Evolutionary conservation across 2,329 filamentous ascomycete genomes (phyloP), one percentile per base, ranked within the genome.

Genomic region (Thermothelomyces thermophilus): DNA sequence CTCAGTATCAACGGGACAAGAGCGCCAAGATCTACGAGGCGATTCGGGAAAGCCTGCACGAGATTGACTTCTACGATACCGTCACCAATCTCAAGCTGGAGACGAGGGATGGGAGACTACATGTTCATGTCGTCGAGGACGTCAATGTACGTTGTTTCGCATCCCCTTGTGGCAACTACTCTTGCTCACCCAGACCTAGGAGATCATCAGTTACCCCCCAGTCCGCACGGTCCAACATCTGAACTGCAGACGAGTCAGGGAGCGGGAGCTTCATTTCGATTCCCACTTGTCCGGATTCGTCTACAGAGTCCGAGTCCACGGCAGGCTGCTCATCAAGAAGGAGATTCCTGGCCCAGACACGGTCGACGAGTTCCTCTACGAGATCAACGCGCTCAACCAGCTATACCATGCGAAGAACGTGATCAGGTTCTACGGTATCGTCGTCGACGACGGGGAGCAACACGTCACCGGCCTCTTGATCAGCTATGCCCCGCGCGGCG

Each of bases 41-140:
- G 2, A 94, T 98, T 59, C 86, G 90, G 24, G 90, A 95, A 55
- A 95, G 90, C 17, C 76, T 98, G 2, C 75, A 78, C n/a, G 89
- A 95, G 51, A 97, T 98, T 45, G 86, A 95, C 59, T 98, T 96
- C 65, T 97, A 95, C 68, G 82, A 90, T 49, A 95, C 90, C 0
- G 91, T 97, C 51, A 97, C 93, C 16, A 97, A 97, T 61, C 77
- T 98, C 56, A 95, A 95, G 67, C 76, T 98, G 16, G 83, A 96
- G 66, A 98, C 93, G 0, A 84, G 81, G 4, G 86, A 94, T 50
- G 88, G 88, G 13, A 83, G 90, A 52, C 74, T 98, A 20, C 90
- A 97, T 68, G 90, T 98, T 6, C 93, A 97, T 66, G 93, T 98
- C 46, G 90, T 93, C n/a, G 91, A 98, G 67, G 93, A 98, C 65